phyloP scores from a whole-genome alignment of 2,329 filamentous ascomycete genomes.

The Epichloe sibirici region DNA sequence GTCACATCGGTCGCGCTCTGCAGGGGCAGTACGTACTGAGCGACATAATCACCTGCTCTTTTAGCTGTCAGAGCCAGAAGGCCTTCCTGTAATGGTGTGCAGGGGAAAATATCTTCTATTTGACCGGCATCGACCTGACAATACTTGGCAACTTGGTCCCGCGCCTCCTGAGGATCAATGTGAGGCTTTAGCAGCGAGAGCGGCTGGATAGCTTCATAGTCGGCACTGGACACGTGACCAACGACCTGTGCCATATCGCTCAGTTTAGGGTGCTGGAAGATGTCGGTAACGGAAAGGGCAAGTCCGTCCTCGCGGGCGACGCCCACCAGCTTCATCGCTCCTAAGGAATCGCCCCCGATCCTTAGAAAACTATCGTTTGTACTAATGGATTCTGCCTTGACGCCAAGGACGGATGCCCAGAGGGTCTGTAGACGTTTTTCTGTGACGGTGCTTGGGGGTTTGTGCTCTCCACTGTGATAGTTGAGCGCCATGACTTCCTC shows the following conservation, averaged over 20 bases:
- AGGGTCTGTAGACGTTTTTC: conserved; percentile 6
- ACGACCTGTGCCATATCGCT: background rate
- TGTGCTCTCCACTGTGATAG: background rate
- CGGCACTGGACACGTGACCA: background rate
- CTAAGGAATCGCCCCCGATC: conserved; percentile 25
- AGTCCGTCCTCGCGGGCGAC: background rate
- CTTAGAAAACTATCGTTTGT: conserved; percentile 8
- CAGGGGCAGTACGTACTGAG: conserved; percentile 2
- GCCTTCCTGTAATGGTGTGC: conserved; percentile 8
- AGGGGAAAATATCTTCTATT: conserved; percentile 8
- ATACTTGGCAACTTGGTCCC: background rate
- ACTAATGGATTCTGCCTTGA: conserved; percentile 6
- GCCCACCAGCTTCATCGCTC: conserved; percentile 7
- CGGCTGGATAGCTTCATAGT: background rate
- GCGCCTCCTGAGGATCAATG: background rate
- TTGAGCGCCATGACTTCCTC: background rate
- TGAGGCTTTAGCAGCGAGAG: background rate
- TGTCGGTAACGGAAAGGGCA: conserved; percentile 11
- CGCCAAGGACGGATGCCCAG: conserved; percentile 9
- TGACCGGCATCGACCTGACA: background rate
- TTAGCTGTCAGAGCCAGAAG: conserved; percentile 6
- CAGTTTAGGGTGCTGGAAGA: conserved; percentile 4
- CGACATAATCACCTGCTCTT: conserved; percentile 5
- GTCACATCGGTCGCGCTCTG: background rate
- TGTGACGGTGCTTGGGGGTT: background rate